phyloP scores from a whole-genome alignment of 192 early-diverging fungal genomes.

The Hyaloraphidium curvatum region DNA sequence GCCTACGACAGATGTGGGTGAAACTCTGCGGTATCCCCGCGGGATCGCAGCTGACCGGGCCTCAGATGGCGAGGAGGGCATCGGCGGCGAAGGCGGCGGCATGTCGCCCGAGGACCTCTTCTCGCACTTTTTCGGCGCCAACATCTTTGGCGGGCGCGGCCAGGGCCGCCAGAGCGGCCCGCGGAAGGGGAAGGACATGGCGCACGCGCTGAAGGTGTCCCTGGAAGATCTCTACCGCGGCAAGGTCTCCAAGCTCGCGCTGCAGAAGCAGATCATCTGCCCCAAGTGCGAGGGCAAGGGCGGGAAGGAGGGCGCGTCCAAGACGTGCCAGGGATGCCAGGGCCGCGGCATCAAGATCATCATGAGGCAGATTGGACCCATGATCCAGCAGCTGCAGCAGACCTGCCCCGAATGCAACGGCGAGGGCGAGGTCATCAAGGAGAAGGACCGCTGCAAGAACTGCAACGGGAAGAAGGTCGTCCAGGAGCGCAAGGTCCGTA shows the following conservation, averaged over 20 bases:
- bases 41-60: conserved; percentile 80
- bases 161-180: conserved; percentile 50
- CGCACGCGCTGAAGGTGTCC: conserved; percentile 64
- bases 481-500: conserved; percentile 60
- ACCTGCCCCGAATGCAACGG: conserved; percentile 80
- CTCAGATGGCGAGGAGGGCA: conserved; percentile 10
- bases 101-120: conserved; percentile 89
- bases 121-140: conserved; percentile 87
- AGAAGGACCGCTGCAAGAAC: conserved; percentile 72
- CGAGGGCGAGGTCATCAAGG: conserved; percentile 74
- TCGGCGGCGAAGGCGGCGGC: conserved; percentile 38
- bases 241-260: conserved; percentile 85
- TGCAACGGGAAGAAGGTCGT: conserved; percentile 80
- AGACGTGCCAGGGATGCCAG: conserved; percentile 60
- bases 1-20: conserved; percentile 68
- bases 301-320: conserved; percentile 83
- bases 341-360: conserved; percentile 81
- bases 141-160: conserved; percentile 43
- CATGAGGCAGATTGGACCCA: conserved; percentile 91
- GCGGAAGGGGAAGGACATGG: conserved; percentile 90
- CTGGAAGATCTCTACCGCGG: conserved; percentile 76
- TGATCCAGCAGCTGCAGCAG: conserved; percentile 99
- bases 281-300: conserved; percentile 81
- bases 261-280: conserved; percentile 88
- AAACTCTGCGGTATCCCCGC: too few relatives aligned